These are phyloP conservation scores for Deuterostichococcus epilithicus DNA, from an alignment of 139 green algal genomes.

Conservation along the genomic window DNA sequence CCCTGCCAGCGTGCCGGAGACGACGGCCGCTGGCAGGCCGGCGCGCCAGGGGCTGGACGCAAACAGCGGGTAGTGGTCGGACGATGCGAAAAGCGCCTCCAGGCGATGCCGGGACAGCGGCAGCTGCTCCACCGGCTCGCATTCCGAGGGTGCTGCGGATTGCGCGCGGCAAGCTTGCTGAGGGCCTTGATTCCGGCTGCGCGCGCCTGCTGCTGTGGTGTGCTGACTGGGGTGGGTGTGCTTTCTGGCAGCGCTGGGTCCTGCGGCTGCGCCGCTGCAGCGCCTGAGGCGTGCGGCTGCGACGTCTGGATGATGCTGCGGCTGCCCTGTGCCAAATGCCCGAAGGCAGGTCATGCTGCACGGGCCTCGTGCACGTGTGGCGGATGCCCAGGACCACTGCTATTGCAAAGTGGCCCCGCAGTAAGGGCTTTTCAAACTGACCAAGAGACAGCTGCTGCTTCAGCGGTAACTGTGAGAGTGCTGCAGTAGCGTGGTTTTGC, in stretches of 20 bases:
- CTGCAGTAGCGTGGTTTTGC: no score
- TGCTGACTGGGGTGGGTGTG: not conserved
- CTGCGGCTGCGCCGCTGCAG: not conserved
- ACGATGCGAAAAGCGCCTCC: not conserved
- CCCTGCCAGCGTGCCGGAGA: not conserved
- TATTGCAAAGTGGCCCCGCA: no score
- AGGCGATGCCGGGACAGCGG: not conserved
- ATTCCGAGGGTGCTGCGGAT: not conserved
- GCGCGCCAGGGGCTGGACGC: no score
- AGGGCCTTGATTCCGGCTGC: not conserved
- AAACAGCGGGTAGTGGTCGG: not conserved
- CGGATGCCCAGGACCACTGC: no score
- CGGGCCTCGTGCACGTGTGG: no score
- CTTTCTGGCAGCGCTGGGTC: not conserved
- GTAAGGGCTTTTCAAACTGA: no score
- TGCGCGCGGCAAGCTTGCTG: not conserved
- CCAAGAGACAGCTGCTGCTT: no score
- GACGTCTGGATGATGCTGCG: not conserved
- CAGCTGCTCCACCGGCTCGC: constrained; percentile 6
- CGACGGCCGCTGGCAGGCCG: not conserved
- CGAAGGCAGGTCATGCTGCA: not conserved
- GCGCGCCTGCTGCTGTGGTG: not conserved
- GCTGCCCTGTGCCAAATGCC: not conserved
- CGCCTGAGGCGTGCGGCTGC: not conserved
- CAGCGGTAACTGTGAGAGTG: no score